Evolutionary conservation across 2,329 filamentous ascomycete species (phyloP).

Genomic region (Cadophora gregata): DNA sequence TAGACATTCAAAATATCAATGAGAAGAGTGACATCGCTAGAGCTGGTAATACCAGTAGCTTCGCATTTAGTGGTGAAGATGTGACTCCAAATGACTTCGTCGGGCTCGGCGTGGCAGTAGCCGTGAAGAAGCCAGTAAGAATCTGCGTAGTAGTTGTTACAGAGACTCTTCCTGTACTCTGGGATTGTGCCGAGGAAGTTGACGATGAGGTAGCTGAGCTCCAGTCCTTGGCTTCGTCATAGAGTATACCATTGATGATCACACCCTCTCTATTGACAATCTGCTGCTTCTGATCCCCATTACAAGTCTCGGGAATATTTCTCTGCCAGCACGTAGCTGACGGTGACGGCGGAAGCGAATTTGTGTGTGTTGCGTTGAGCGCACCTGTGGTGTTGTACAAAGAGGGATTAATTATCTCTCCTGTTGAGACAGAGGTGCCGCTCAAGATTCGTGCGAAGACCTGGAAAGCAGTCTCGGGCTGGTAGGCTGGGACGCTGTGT

Average conservation of each 20-base stretch:
- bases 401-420: conserved; percentile 57
- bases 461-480: conserved; percentile 59
- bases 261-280: conserved; percentile 57
- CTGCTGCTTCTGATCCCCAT: conserved; percentile 53
- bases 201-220: conserved; percentile 34
- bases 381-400: conserved; percentile 63
- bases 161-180: conserved; percentile 29
- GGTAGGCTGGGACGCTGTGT: conserved; percentile 65
- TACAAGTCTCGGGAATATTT: conserved; percentile 60
- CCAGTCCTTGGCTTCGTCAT: conserved; percentile 51
- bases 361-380: conserved; percentile 61
- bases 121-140: conserved; percentile 44
- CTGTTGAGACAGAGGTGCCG: conserved; percentile 55
- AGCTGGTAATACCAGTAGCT: neutral
- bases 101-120: conserved; percentile 42
- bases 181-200: conserved; percentile 24
- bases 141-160: conserved; percentile 42
- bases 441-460: conserved; percentile 65
- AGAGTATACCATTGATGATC: conserved; percentile 65
- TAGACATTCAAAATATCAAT: neutral
- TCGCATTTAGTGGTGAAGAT: neutral
- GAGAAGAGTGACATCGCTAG: neutral
- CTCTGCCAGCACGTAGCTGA: conserved; percentile 66
- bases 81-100: conserved; percentile 32
- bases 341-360: conserved; percentile 55